These are phyloP conservation scores for Cucumis melo DNA, from an alignment of 306 rosid species.

Conservation along the genomic window DNA sequence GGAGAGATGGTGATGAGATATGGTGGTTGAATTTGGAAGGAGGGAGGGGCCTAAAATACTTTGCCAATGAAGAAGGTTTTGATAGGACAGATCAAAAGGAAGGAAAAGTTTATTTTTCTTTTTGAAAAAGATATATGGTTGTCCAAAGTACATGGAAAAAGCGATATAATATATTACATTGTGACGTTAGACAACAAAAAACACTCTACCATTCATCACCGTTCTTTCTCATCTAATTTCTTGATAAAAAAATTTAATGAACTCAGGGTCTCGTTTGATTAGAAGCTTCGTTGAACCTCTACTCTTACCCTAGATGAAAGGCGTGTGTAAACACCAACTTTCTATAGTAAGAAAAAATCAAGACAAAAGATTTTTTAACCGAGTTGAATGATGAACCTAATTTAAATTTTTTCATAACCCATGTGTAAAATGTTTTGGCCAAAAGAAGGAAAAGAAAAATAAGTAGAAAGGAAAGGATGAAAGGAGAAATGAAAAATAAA, in stretches of 20 bases:
- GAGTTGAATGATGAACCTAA: not conserved
- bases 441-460: not conserved
- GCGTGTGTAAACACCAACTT: too few relatives aligned
- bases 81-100: not conserved
- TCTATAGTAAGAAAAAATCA: too few relatives aligned
- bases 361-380: not conserved
- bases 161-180: not conserved
- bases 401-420: not conserved
- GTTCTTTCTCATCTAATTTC: not conserved
- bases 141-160: not conserved
- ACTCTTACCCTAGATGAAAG: too few relatives aligned
- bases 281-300: too few relatives aligned
- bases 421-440: not conserved
- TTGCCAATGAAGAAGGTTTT: not conserved
- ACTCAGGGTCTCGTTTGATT: too few relatives aligned
- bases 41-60: not conserved
- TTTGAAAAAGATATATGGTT: not conserved
- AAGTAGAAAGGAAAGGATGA: not conserved
- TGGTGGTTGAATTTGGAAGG: not conserved
- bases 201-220: not conserved
- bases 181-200: not conserved
- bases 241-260: not conserved
- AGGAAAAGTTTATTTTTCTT: not conserved
- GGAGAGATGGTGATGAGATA: not conserved
- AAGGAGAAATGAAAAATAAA: not conserved